Conservation (phyloP, 768 basidiomycete genomes). For the Rickenella mellea region DNA sequence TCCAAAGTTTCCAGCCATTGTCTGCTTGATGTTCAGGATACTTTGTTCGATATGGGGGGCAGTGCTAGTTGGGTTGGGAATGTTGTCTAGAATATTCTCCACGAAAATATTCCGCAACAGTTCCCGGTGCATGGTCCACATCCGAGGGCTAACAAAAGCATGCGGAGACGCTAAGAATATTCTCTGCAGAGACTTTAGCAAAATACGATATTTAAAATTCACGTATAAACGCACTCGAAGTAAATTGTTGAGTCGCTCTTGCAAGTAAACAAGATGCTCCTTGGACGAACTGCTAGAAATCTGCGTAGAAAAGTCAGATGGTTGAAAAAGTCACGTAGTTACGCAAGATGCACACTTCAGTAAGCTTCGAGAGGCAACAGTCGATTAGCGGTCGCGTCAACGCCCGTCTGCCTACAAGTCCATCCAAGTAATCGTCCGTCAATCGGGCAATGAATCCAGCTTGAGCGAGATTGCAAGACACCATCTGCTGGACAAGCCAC, state of each 20-base stretch:
- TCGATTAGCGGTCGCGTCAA: conserved; percentile 62
- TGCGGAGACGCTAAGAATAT: conserved; percentile 65
- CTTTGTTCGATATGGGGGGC: conserved; percentile 30
- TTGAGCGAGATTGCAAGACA: conserved; percentile 73
- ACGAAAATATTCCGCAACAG: conserved; percentile 40
- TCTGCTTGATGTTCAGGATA: conserved; percentile 33
- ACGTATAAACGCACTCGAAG: conserved; percentile 41
- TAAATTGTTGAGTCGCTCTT: conserved; percentile 42
- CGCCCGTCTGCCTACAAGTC: conserved; percentile 56
- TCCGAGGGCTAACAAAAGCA: conserved; percentile 61
- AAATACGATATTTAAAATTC: background rate
- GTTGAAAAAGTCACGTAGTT: background rate
- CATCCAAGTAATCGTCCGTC: conserved; percentile 73
- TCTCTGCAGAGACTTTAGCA: conserved; percentile 32
- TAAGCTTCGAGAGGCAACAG: conserved; percentile 55
- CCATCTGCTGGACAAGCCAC: conserved; percentile 75
- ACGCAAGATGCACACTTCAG: conserved; percentile 38
- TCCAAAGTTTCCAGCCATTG: conserved; percentile 48
- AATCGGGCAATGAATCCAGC: conserved; percentile 65
- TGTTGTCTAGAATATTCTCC: conserved; percentile 23
- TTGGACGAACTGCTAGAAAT: conserved; percentile 45
- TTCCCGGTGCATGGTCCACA: conserved; percentile 46
- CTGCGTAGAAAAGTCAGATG: conserved; percentile 23
- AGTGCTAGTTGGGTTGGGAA: conserved; percentile 10
- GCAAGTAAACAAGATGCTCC: conserved; percentile 45